Evolutionary conservation across 2,329 filamentous ascomycete genomes (phyloP).

Genomic region (Trichoderma atroviride): DNA sequence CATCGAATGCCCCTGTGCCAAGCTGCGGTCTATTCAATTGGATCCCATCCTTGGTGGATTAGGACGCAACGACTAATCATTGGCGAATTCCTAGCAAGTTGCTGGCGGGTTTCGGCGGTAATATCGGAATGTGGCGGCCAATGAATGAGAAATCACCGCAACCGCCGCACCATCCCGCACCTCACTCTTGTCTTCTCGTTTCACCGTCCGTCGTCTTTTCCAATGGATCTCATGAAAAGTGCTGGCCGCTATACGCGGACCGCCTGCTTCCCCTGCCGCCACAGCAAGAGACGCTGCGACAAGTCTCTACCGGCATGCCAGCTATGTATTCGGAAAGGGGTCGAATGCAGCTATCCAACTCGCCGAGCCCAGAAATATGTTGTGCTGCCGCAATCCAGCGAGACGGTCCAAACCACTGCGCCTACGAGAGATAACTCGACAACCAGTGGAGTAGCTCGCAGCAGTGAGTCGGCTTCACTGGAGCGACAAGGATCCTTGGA

Average conservation of each 20-base stretch:
- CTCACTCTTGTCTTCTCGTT: neutral
- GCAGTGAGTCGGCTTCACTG: neutral
- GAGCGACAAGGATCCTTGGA: neutral
- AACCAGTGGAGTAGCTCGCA: neutral
- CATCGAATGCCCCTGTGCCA: neutral
- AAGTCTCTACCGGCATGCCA: neutral
- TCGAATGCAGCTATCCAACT: neutral
- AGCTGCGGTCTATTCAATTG: neutral
- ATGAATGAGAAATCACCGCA: neutral
- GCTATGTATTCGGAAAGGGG: neutral
- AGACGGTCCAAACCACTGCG: too few species aligned
- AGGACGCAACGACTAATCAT: neutral
- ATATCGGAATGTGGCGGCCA: neutral
- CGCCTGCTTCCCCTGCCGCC: neutral
- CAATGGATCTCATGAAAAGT: neutral
- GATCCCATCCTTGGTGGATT: neutral
- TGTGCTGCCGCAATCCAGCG: neutral
- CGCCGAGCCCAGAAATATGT: constrained; percentile 10
- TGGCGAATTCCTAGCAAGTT: neutral
- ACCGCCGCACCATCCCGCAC: neutral
- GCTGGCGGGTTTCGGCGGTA: neutral
- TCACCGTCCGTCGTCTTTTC: neutral
- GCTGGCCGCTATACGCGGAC: neutral
- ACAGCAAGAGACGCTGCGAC: constrained; percentile 10
- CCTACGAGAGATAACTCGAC: neutral